Evolutionary conservation across 352 stramenopile species (phyloP), one percentile per base, ranked within the genome.

Genomic region (Phytophthora cryptogea): DNA sequence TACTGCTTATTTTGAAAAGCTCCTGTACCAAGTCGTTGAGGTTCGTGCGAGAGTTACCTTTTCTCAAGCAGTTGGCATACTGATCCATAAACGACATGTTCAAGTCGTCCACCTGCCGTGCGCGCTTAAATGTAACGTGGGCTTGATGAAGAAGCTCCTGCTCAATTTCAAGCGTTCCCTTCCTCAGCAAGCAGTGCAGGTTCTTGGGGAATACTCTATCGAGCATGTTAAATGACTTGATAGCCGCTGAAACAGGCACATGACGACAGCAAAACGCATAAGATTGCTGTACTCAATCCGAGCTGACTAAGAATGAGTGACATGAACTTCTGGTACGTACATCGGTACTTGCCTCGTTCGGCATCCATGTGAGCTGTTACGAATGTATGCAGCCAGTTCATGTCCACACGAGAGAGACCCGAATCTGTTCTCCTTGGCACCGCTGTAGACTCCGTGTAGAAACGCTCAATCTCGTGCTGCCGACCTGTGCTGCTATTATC

Each of bases 21-120:
- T 90, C 76, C 6, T 86, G 79, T 10, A 92, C 81, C 30, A 94
- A 66, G 27, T 74, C 80, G 40, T 80, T 83, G 14, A 94, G 71
- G 30, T 87, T 74, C 16, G 74, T 78, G 3, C 66, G 71, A n/a
- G 39, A 68, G 8, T 54, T 64, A 17, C 48, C 61, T 60, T 77
- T 80, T 7, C 79, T 68, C 13, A 94, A 63, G 36, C 81, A 88
- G 20, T 85, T 72, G 2, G 85, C 85, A 50, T 89, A 80, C 17
- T 57, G 36, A 41, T 94, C 85, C 81, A 92, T 90, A 39, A 76
- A 59, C 20, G 56, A 41, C 27, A 92, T 31, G 46, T 87, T 90
- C 31, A 79, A 50, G 16, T 86, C 76, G 30, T 94, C 85, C 1
- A 86, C 63, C 52, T 94, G 82, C 4, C 82, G 67, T 49, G 81